phyloP scores from a whole-genome alignment of 2,329 filamentous ascomycete genomes.

The Nemania serpens region DNA sequence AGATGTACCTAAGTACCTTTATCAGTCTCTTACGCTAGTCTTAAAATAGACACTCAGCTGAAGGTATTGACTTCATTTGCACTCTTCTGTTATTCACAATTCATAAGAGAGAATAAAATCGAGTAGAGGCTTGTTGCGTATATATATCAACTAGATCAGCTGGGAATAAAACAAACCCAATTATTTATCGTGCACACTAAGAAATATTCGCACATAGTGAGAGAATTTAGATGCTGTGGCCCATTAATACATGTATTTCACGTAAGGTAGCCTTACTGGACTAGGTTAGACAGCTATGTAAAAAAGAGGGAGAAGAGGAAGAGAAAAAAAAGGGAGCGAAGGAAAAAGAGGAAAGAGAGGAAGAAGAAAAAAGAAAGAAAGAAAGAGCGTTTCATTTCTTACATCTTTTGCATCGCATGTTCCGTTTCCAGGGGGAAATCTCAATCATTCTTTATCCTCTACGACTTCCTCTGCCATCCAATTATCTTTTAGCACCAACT shows the following conservation, averaged over 20 bases:
- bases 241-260: background rate
- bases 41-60: no score
- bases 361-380: constrained; percentile 2
- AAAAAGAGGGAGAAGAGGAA: background rate
- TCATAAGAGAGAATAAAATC: no score
- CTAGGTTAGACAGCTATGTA: background rate
- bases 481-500: background rate
- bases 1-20: no score
- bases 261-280: background rate
- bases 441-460: constrained; percentile 4
- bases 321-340: background rate
- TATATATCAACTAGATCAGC: no score
- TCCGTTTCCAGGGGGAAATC: constrained; percentile 6
- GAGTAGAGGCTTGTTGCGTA: no score
- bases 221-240: background rate
- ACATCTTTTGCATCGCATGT: background rate
- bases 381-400: background rate
- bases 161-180: no score
- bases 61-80: no score
- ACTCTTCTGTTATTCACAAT: no score
- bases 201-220: no score
- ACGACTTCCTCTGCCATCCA: constrained; percentile 3
- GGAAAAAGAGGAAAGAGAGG: constrained; percentile 5
- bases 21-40: no score
- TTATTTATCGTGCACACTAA: no score